Percentiles rank a stretch among this genome's conserved stretches.
These are phyloP conservation scores for Xerophyta viscosa DNA, from an alignment of 106 monocot genomes.

Conservation along the genomic window DNA sequence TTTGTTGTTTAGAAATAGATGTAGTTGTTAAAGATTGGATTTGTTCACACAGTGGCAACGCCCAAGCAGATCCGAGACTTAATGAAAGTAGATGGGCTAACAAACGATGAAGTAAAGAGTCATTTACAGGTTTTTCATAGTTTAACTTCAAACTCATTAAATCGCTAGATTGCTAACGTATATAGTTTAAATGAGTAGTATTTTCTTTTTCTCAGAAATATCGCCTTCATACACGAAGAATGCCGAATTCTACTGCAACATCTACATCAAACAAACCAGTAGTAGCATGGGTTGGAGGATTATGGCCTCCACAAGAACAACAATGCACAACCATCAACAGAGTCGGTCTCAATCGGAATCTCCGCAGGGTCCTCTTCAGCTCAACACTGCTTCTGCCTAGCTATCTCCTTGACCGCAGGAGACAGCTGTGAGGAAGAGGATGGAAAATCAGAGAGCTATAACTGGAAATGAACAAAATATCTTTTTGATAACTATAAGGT, in stretches of 20 bases:
- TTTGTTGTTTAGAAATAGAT: too few relatives aligned
- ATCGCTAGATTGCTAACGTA: too few relatives aligned
- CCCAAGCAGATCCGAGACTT: constrained; percentile 96
- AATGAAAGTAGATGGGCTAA: constrained; percentile 96
- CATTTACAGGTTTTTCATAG: constrained; percentile 94
- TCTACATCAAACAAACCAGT: constrained; percentile 5
- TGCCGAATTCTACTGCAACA: constrained; percentile 16
- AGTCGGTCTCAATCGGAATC: constrained; percentile 54
- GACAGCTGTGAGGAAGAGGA: constrained; percentile 70
- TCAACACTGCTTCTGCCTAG: constrained; percentile 15
- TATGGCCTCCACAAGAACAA: constrained; percentile 31
- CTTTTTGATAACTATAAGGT: too few relatives aligned
- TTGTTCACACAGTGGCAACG: constrained; percentile 59
- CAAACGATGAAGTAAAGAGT: constrained; percentile 98
- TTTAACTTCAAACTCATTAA: too few relatives aligned
- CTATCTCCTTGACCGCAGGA: constrained; percentile 27
- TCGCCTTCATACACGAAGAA: constrained; percentile 62
- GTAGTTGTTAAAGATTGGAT: too few relatives aligned
- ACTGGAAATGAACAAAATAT: constrained; percentile 77
- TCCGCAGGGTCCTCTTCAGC: constrained; percentile 69
- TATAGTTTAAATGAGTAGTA: neutral
- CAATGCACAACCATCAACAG: constrained; percentile 16
- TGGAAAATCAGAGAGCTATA: constrained; percentile 65
- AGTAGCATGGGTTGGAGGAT: constrained; percentile 25
- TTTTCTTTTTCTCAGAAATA: constrained; percentile 80